Conservation (phyloP, 495 filamentous ascomycete species). For the Cairneyella variabilis region DNA sequence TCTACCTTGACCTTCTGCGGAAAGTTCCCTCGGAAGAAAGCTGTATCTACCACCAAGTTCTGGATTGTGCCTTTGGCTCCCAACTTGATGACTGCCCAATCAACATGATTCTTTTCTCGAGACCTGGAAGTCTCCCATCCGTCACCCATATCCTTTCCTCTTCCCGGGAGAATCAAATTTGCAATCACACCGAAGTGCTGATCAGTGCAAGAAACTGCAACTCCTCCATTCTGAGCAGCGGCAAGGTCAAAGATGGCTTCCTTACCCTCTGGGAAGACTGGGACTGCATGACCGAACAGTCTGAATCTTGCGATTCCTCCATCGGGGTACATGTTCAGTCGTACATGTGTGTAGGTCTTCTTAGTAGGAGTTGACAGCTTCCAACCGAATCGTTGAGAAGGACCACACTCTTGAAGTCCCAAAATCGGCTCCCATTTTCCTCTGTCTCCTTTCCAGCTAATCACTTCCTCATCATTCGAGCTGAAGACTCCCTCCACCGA, state of each 20-base stretch:
- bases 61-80: constrained; percentile 68
- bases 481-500: constrained; percentile 75
- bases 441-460: constrained; percentile 49
- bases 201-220: constrained; percentile 73
- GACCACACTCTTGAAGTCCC: constrained; percentile 65
- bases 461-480: constrained; percentile 55
- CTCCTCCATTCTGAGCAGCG: constrained; percentile 74
- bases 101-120: constrained; percentile 69
- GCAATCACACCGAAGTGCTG: constrained; percentile 82
- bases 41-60: constrained; percentile 78
- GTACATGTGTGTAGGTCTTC: constrained; percentile 78
- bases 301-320: constrained; percentile 89
- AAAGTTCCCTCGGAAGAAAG: constrained; percentile 88
- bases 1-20: constrained; percentile 73
- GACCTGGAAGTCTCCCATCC: constrained; percentile 91
- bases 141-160: constrained; percentile 89
- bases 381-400: constrained; percentile 76
- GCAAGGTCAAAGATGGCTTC: constrained; percentile 75
- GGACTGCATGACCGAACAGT: constrained; percentile 73
- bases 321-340: constrained; percentile 87
- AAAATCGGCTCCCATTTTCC: constrained; percentile 73
- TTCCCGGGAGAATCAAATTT: constrained; percentile 79
- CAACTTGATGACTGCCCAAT: constrained; percentile 81
- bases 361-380: constrained; percentile 52
- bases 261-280: constrained; percentile 59